Conservation (phyloP, 2,329 filamentous ascomycete genomes). For the Hypoxylon sp. region DNA sequence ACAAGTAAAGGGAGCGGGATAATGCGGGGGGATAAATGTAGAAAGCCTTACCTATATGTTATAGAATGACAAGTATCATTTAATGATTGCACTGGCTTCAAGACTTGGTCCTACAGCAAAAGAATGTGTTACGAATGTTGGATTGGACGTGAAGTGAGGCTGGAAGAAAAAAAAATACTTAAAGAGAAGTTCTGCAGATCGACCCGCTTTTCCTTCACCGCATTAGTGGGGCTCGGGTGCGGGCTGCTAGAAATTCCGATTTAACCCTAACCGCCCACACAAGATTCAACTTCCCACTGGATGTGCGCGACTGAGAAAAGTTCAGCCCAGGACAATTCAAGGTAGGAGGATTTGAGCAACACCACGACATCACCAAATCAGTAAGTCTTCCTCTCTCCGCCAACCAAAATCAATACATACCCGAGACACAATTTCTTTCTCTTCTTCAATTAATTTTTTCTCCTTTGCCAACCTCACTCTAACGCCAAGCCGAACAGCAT, state of each 20-base stretch:
- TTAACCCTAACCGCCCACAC: constrained; percentile 49
- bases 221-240: constrained; percentile 31
- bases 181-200: constrained; percentile 26
- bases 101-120: constrained; percentile 3
- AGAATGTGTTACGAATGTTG: constrained; percentile 28
- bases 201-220: constrained; percentile 6
- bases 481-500: constrained; percentile 60
- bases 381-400: constrained; percentile 45
- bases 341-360: constrained; percentile 50
- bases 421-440: constrained; percentile 35
- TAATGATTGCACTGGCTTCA: neutral
- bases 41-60: constrained; percentile 24
- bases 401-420: constrained; percentile 16
- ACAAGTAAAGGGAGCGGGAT: constrained; percentile 23
- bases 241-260: constrained; percentile 43
- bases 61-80: neutral
- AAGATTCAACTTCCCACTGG: constrained; percentile 43
- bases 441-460: constrained; percentile 10
- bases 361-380: constrained; percentile 48
- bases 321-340: constrained; percentile 48
- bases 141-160: constrained; percentile 44
- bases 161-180: constrained; percentile 17
- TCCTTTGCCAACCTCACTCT: constrained; percentile 35
- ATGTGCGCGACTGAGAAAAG: constrained; percentile 43
- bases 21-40: constrained; percentile 25